Evolutionary conservation across 805 yeast species (phyloP).

Genomic region (Barnettozyma populi): DNA sequence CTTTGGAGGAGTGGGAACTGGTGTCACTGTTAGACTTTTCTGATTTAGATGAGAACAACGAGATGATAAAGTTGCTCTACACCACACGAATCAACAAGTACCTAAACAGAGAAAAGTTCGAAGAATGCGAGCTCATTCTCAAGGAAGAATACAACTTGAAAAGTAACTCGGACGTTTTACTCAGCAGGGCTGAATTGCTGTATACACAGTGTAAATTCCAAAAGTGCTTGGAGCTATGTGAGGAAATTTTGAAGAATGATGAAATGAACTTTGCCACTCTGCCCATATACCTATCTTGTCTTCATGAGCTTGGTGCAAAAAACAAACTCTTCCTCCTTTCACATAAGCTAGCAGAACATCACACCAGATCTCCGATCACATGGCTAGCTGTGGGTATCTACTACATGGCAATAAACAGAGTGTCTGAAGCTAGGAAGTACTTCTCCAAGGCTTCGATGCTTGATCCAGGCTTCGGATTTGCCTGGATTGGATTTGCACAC

Average conservation of each 20-base stretch:
- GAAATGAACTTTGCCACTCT: constrained; percentile 64
- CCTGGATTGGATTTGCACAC: constrained; percentile 98
- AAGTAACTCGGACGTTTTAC: constrained; percentile 62
- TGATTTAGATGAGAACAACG: constrained; percentile 73
- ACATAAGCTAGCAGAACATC: constrained; percentile 78
- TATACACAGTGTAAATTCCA: constrained; percentile 76
- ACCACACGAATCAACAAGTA: constrained; percentile 73
- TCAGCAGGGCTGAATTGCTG: constrained; percentile 62
- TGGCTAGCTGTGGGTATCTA: constrained; percentile 94
- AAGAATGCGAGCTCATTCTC: constrained; percentile 61
- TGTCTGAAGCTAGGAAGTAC: constrained; percentile 78
- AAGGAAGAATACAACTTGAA: constrained; percentile 67
- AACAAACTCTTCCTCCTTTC: constrained; percentile 76
- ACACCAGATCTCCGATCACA: constrained; percentile 76
- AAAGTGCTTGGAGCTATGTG: constrained; percentile 72
- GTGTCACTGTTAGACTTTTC: constrained; percentile 59
- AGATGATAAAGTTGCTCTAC: constrained; percentile 71
- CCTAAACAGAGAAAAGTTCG: constrained; percentile 48
- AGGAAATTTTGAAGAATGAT: constrained; percentile 47
- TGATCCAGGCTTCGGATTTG: constrained; percentile 86
- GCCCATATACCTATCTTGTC: constrained; percentile 76
- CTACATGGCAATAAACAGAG: constrained; percentile 67
- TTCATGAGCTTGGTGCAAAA: constrained; percentile 78
- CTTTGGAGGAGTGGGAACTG: constrained; percentile 84
- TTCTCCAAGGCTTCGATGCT: constrained; percentile 85